Evolutionary conservation across 1,139 yeast species (phyloP).

Genomic region (Geotrichum bryndzae): DNA sequence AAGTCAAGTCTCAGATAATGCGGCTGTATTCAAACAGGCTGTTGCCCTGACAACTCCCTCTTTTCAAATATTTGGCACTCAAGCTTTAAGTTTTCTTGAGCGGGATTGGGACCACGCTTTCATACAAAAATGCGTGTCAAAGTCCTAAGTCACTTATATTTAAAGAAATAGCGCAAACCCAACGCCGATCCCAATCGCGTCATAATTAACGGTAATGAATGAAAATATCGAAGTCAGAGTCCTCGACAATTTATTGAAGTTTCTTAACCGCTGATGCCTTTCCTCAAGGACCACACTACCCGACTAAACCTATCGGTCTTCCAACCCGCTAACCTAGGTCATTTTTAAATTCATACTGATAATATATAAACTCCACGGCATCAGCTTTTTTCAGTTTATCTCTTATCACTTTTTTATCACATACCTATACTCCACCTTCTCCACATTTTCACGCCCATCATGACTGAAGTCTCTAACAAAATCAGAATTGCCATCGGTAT

Average conservation of each 20-base stretch:
- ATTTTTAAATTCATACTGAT: background rate
- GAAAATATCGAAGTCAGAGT: background rate
- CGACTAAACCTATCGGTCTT: background rate
- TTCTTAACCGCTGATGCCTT: background rate
- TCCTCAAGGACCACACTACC: background rate
- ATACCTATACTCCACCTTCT: background rate
- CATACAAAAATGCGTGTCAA: background rate
- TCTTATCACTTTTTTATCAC: background rate
- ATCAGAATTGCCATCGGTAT: slow-evolving; percentile 20
- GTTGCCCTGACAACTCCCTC: slow-evolving; percentile 11
- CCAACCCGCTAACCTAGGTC: background rate
- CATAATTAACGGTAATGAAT: background rate
- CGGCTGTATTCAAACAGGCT: background rate
- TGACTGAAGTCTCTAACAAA: background rate
- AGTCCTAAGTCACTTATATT: background rate
- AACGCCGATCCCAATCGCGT: background rate
- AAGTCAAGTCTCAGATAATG: background rate
- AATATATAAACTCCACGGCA: background rate
- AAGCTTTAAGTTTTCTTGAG: background rate
- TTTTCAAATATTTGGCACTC: background rate
- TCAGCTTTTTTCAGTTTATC: background rate
- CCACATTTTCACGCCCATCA: background rate
- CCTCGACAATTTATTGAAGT: background rate
- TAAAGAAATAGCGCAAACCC: background rate
- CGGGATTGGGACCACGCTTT: slow-evolving; percentile 7